Percentiles rank a stretch among this genome's conserved stretches.
Conservation (phyloP, 768 basidiomycete species). For the Leccinum boreale region DNA sequence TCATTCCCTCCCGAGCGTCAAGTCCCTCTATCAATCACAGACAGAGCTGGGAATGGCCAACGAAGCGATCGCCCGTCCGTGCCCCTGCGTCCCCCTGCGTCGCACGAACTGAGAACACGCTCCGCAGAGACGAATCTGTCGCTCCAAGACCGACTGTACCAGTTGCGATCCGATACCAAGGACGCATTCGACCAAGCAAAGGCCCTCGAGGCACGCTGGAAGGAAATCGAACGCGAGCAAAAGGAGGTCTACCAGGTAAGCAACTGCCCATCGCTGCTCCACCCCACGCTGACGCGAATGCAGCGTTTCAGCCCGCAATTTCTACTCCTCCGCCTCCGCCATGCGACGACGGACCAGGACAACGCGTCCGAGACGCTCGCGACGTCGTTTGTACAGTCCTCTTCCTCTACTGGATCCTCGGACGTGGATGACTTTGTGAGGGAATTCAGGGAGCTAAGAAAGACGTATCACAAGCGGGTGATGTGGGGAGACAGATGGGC, state of each 20-base stretch:
- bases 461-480: constrained; percentile 89
- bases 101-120: constrained; percentile 7
- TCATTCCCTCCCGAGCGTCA: constrained; percentile 72
- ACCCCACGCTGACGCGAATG: constrained; percentile 7
- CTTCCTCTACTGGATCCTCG: constrained; percentile 30
- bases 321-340: constrained; percentile 80
- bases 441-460: constrained; percentile 83
- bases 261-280: neutral
- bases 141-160: constrained; percentile 72
- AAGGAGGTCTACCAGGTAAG: constrained; percentile 81
- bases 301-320: constrained; percentile 87
- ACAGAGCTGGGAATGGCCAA: constrained; percentile 81
- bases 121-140: constrained; percentile 68
- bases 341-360: constrained; percentile 88
- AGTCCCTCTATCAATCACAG: constrained; percentile 71
- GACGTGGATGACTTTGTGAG: constrained; percentile 86
- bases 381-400: constrained; percentile 73
- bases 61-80: constrained; percentile 80
- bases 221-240: constrained; percentile 85
- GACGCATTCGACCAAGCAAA: constrained; percentile 88
- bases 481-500: constrained; percentile 91
- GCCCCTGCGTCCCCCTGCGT: neutral
- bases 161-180: constrained; percentile 77
- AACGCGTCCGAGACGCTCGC: constrained; percentile 84
- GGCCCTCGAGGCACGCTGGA: constrained; percentile 76